Evolutionary conservation across 2,329 filamentous ascomycete genomes (phyloP), one percentile per base, ranked within the genome.

Genomic region (Myriosclerotinia curreyana): DNA sequence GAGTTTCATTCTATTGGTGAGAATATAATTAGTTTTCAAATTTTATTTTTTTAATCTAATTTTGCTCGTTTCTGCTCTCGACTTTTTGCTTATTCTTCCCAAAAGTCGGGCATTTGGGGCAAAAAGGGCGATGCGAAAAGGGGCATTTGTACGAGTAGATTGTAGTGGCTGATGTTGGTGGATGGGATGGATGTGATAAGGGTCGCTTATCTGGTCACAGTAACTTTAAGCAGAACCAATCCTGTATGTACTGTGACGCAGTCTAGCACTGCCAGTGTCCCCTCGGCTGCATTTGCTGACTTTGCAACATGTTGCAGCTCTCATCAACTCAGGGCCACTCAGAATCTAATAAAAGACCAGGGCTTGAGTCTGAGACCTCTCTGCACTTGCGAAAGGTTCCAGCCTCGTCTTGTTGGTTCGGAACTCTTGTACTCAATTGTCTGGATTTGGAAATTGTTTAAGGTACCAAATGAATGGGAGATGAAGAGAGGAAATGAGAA

Each of bases 341-440:
- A 58, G 25, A 52, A 55, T 55, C 51, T 55, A 63, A 42, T 31
- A 63, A 58, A 59, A 46, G 52, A 56, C 50, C 40, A 48, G 51
- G 60, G 52, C 49, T 46, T 36, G 44, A 25, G 42, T 56, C 60
- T 49, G 31, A 56, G 51, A 62, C 31, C 36, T 54, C 36, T 49
- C 25, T 36, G 51, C 60, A 62, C 60, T 62, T 46, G 60, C 60
- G 25, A 42, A 62, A 56, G 42, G 51, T 62, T 62, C 61, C 61
- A 63, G 61, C 61, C 61, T 58, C 54, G 54, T 58, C 54, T 59
- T 51, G 61, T 51, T 31, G 34, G n/a, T 63, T 25, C 44, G 42
- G 28, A 31, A 40, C 52, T 46, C 25, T 58, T 31, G 54, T 56
- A 34, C 52, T 50, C 49, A 31, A 55, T 56, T 50, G 20, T 51